Evolutionary conservation across 192 early-diverging fungal genomes (phyloP), one percentile per base, ranked within the genome.

Genomic region (Pilaira anomala): DNA sequence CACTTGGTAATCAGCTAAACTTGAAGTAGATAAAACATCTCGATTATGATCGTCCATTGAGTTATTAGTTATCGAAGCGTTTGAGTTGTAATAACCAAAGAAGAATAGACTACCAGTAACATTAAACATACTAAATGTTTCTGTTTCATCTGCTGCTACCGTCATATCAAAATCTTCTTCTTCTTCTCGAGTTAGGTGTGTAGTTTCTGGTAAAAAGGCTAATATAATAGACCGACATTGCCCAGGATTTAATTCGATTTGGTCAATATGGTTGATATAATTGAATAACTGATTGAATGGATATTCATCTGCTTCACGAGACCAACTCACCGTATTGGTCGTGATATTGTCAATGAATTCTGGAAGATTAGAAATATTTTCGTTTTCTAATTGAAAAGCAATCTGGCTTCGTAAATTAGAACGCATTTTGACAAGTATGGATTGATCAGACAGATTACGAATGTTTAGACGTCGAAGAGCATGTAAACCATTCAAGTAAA

Each of bases 281-380:
- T 98, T 98, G 74, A 97, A 96, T 0, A 96, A 81, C 67, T 97
- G 92, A 66, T 95, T 95, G 66, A 91, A 98, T 48, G 84, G 79
- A 13, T 76, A 78, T 6, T 49, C 67, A 7, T 76, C 74, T 22
- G 81, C 78, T 5, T 75, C 71, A 22, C 80, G 75, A 14, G 60
- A 61, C 67, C 67, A 69, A 2, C 77, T 80, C 0, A 86, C 88
- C 0, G 88, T 89, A 58, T 91, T 91, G 25, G 87, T 88, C 0
- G 63, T 56, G 26, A 41, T n/a, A 28, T 59, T 56, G 13, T 48
- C 48, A 8, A 60, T 33, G n/a, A 61, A 69, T 13, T 61, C 75
- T 29, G 78, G 72, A 26, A 79, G 75, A 71, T 85, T 81, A 18
- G 76, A 76, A 22, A 76, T 74, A 66, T 95, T 95, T 63, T 93